These are phyloP conservation scores for Podospora australis DNA, from an alignment of 495 filamentous ascomycete genomes.

Conservation along the genomic window DNA sequence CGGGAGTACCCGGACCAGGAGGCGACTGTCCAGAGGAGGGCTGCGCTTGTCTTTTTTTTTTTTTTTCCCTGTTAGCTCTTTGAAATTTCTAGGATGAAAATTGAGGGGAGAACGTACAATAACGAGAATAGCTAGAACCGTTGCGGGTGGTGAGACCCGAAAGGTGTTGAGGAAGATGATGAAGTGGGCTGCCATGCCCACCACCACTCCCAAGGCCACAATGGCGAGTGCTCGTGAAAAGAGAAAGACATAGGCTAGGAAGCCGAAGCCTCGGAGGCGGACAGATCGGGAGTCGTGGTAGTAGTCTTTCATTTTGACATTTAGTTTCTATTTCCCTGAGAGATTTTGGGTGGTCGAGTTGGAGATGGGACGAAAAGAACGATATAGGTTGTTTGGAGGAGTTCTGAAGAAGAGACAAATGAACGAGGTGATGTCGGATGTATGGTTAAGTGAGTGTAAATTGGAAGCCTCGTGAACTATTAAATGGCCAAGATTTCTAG, in stretches of 20 bases:
- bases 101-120: slow-evolving; percentile 11
- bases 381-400: no score
- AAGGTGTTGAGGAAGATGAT: background rate
- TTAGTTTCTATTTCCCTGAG: no score
- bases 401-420: no score
- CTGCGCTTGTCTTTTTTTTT: slow-evolving; percentile 58
- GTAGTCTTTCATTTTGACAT: no score
- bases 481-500: no score
- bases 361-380: no score
- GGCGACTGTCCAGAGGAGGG: slow-evolving; percentile 69
- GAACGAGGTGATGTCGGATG: no score
- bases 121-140: slow-evolving; percentile 1
- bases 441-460: no score
- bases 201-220: background rate
- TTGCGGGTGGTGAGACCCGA: background rate
- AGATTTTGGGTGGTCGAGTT: no score
- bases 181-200: slow-evolving; percentile 9
- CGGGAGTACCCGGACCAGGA: slow-evolving; percentile 72
- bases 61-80: background rate
- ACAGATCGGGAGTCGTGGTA: slow-evolving; percentile 10
- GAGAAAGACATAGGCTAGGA: slow-evolving; percentile 11
- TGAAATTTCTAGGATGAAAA: no score
- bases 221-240: background rate
- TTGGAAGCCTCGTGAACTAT: no score
- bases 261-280: slow-evolving; percentile 9